Percentiles rank a stretch among this genome's conserved stretches.
Conservation (phyloP, 1,139 yeast genomes). For the Saccharomyces pastorianus region DNA sequence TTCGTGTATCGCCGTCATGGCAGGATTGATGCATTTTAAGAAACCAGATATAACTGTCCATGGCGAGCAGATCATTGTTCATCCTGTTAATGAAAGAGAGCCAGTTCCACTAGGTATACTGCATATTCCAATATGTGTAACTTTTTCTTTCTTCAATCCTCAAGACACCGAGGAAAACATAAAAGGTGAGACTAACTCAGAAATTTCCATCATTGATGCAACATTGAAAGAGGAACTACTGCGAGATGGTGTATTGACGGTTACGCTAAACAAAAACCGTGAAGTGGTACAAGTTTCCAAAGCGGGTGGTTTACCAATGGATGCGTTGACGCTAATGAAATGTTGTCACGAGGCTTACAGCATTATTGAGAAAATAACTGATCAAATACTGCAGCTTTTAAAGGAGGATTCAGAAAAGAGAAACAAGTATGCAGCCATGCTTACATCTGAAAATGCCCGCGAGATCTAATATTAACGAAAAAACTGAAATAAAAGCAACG, state of each 20-base stretch:
- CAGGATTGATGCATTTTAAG: conserved; percentile 72
- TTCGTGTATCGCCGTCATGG: conserved; percentile 82
- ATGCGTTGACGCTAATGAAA: conserved; percentile 59
- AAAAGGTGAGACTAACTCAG: conserved; percentile 53
- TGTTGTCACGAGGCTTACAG: conserved; percentile 61
- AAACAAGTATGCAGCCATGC: conserved; percentile 26
- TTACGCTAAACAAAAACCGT: conserved; percentile 81
- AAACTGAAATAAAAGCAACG: not conserved
- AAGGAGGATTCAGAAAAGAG: conserved; percentile 45
- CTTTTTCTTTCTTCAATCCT: conserved; percentile 77
- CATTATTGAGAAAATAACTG: conserved; percentile 58
- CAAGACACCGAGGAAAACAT: conserved; percentile 55
- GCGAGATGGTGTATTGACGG: conserved; percentile 71
- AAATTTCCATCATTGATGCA: conserved; percentile 68
- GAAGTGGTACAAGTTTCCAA: conserved; percentile 86
- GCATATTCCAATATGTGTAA: conserved; percentile 87
- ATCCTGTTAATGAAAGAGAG: conserved; percentile 66
- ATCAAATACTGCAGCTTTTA: conserved; percentile 49
- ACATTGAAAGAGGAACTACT: conserved; percentile 67
- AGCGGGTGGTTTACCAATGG: conserved; percentile 85
- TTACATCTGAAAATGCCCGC: conserved; percentile 31
- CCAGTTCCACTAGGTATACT: conserved; percentile 80
- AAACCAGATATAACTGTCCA: conserved; percentile 76
- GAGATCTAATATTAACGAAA: conserved; percentile 4
- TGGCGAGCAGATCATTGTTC: conserved; percentile 63